Base-by-base conservation (phyloP, 257 asterid species). In the Dorcoceras hygrometricum region DNA sequence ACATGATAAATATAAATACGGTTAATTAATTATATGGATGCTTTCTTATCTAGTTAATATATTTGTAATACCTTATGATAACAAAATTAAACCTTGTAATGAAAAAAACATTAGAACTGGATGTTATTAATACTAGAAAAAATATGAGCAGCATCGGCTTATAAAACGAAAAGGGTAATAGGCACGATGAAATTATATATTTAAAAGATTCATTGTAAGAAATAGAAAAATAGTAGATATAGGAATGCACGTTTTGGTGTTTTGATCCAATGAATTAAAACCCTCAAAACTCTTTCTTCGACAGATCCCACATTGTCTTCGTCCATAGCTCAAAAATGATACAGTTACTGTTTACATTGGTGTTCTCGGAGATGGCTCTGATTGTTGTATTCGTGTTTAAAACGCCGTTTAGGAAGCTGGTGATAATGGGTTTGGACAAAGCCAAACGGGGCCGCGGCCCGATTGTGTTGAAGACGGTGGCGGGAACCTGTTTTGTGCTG, bases 381-480 rank as follows among this genome's bases (percentile, higher is more conserved):
- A 80, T 80, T 72, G 71, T 80, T 59, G 73, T 80, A 32, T 82
- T 80, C 72, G 81, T 82, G 26, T 80, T 82, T 78, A 80, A 67
- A 67, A 82, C 88, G 1, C 85, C 88, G 3, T 72, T 82, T 4
- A 73, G 88, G 77, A 80, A 82, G 68, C 69, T 82, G 48, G 85
- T 80, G 27, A 80, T 82, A 20, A 53, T 82, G 71, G 77, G 72
- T 0, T 36, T 82, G 22, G 88, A 82, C 72, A 68, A 81, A 29
- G 72, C 62, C 66, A 77, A 82, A 63, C 75, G 83, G 31, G 88
- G 83, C 61, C 78, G 83, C 4, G 82, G 80, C 8, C 85, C 87
- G 16, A 50, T 77, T 28, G 70, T 80, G 1, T 71, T 77, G 27
- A 83, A 80, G 72, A 73, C 85, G 12, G 83, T 83, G 6, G 70